These are phyloP conservation scores for Xylariaceae sp. DNA, from an alignment of 2,329 filamentous ascomycete species.

Conservation along the genomic window DNA sequence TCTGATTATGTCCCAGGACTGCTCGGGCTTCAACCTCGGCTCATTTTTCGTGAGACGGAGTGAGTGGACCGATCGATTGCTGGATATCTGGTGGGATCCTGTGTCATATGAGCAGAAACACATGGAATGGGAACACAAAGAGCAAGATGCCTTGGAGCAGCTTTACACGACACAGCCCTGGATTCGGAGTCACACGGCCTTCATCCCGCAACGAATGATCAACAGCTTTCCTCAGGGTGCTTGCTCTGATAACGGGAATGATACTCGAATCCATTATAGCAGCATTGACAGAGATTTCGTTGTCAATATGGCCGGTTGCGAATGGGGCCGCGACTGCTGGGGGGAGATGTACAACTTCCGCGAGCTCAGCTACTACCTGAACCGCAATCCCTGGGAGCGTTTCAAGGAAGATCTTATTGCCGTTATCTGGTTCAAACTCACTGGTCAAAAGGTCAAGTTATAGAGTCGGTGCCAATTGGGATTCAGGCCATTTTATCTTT, in stretches of 20 bases:
- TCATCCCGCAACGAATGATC: conserved; percentile 85
- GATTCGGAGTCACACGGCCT: conserved; percentile 83
- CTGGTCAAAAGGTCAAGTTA: conserved; percentile 56
- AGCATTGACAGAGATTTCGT: conserved; percentile 84
- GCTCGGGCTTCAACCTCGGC: conserved; percentile 90
- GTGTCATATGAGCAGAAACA: conserved; percentile 97
- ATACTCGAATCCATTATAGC: conserved; percentile 80
- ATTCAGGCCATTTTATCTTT: not conserved
- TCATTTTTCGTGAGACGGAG: conserved; percentile 89
- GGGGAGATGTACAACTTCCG: conserved; percentile 95
- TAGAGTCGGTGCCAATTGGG: conserved; percentile 23
- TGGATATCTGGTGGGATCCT: conserved; percentile 98
- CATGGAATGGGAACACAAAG: conserved; percentile 99
- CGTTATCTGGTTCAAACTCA: conserved; percentile 59
- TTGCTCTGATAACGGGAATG: conserved; percentile 72
- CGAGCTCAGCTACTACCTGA: conserved; percentile 84
- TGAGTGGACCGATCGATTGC: conserved; percentile 81
- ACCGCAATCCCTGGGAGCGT: conserved; percentile 75
- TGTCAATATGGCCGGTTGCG: conserved; percentile 97
- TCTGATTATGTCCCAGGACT: conserved; percentile 87
- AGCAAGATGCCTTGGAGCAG: conserved; percentile 92
- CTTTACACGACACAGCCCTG: conserved; percentile 89
- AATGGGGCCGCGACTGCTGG: conserved; percentile 97
- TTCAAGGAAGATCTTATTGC: conserved; percentile 65
- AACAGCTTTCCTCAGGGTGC: conserved; percentile 92